Conservation (phyloP, 2,329 filamentous ascomycete species). For the Tolypocladium sp. region DNA sequence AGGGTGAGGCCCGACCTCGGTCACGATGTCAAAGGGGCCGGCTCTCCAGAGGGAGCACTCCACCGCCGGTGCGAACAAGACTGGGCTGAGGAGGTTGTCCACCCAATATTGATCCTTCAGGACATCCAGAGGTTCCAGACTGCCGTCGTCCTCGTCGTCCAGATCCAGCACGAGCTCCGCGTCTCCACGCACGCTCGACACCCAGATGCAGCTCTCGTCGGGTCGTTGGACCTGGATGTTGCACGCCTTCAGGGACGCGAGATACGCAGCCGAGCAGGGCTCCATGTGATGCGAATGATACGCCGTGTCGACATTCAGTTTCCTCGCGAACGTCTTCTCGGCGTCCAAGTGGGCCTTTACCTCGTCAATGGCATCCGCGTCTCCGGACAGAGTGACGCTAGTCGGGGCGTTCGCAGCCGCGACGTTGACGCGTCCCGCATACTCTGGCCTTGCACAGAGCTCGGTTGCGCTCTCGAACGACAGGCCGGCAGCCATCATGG, state of each 20-base stretch:
- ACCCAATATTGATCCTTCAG: slow-evolving; percentile 21
- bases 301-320: not conserved
- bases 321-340: not conserved
- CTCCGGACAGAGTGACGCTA: not conserved
- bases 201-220: not conserved
- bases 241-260: not conserved
- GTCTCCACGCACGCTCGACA: not conserved
- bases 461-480: slow-evolving; percentile 1
- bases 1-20: slow-evolving; percentile 41
- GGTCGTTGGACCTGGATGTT: not conserved
- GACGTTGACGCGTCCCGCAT: slow-evolving; percentile 9
- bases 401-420: slow-evolving; percentile 7
- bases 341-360: not conserved
- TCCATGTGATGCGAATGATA: not conserved
- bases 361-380: not conserved
- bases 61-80: slow-evolving; percentile 15
- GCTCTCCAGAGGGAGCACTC: slow-evolving; percentile 16
- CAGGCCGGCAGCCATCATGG: slow-evolving; percentile 13
- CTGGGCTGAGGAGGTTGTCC: slow-evolving; percentile 19
- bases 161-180: not conserved
- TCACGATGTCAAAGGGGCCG: slow-evolving; percentile 13
- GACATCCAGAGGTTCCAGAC: not conserved
- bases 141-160: not conserved
- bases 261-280: not conserved
- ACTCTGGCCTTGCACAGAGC: not conserved